Evolutionary conservation across 2,329 filamentous ascomycete species (phyloP), one percentile per base, ranked within the genome.

Genomic region (Pseudogymnoascus sp.): DNA sequence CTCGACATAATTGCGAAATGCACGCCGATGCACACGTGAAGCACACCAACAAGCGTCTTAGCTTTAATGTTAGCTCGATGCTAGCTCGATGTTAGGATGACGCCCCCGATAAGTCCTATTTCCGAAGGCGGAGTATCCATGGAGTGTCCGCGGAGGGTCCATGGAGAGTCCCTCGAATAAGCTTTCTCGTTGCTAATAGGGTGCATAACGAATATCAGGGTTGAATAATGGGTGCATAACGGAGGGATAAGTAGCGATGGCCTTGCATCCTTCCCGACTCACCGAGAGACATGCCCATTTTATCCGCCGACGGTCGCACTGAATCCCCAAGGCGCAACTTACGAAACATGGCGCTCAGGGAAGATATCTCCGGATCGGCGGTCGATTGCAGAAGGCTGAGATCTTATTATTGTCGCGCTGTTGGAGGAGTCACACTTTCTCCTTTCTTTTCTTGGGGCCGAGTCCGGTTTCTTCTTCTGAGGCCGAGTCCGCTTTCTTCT

Each of bases 61-160:
- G 44, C 23, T 14, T 53, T 31, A 16, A 53, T 53, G 47, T 16
- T 56, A 53, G 47, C 47, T 31, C 47, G 23, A 31, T 53, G 23
- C 2, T 53, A 56, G 47, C 25, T 31, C n/a, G 8, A 5, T 18
- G 8, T 16, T 31, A 16, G 14, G 25, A 16, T 16, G 47, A 7
- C 47, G 47, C 47, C 47, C 47, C 25, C 47, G 47, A 31, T 56
- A 56, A 56, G 47, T 56, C 47, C 47, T 56, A 56, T 56, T 56
- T 56, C 47, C 47, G 47, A 33, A 16, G 47, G 42, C 42, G 42
- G 21, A 47, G 10, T 14, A 5, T 47, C 21, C 21, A 18, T 10
- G 47, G 25, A 18, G n/a, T 18, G n/a, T 56, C 47, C 47, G 11
- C 11, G 47, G 47, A 31, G 2, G 10, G 4, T 56, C 47, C 47